Base-by-base conservation (phyloP, 2,329 filamentous ascomycete genomes). In the Verticillium nonalfalfae region DNA sequence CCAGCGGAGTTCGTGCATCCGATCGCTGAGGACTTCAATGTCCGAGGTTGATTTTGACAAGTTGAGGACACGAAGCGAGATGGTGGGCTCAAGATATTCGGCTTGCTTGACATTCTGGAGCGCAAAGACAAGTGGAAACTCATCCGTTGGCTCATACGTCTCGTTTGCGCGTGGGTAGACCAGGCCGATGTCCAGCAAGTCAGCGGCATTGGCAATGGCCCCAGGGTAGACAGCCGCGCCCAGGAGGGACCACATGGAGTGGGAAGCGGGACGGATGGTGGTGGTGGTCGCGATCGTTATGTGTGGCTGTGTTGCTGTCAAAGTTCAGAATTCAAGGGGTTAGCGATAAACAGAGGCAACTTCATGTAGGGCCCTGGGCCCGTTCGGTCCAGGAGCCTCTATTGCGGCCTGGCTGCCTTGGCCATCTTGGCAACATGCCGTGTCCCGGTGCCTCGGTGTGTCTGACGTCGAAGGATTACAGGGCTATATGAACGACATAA, bases 141-240 rank as follows among this genome's bases (percentile, higher is more conserved):
- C 31, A 13, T 63, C 52, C 1, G 65, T 60, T 1, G 68, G 69
- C 63, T 63, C 66, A 36, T 72, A 72, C 10, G 69, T 72, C 56
- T 68, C 68, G 65, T 73, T 71, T 61, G 31, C 18, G 52, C 69
- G 71, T 1, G 71, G 71, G 62, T 72, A 73, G 50, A 72, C 62
- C 9, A 72, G 35, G 61, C 67, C 69, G 56, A 72, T 56, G 54
- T 72, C 70, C n/a, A 70, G 60, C 33, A 61, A 56, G 57, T 58
- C 59, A 31, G 57, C 61, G 58, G 61, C 61, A 33, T 56, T 38
- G 60, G 56, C 59, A 35, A 65, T 40, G 21, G 61, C 21, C 33
- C 61, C 59, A 10, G 64, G 59, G 61, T 56, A 63, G 61, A 34
- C 58, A 21, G 61, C 50, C 10, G 55, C 56, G 21, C 55, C 59